Evolutionary conservation across 129 eudicot species (phyloP).

Genomic region (Ambrosia trifida): DNA sequence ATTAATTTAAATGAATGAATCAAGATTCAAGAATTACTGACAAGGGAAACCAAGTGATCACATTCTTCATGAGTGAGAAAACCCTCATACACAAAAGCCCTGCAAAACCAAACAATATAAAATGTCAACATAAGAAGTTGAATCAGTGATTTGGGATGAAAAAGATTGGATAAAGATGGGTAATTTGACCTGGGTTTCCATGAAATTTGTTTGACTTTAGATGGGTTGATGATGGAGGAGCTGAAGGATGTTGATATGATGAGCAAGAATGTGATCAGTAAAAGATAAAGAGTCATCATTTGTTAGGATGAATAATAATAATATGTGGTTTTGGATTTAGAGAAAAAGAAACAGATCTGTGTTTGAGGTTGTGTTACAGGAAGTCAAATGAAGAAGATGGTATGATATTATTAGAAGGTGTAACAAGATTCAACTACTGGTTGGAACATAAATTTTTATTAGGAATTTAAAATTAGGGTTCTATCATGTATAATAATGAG

Average conservation of each 20-base stretch:
- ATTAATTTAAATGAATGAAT: too few species aligned
- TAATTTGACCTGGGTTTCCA: slow-evolving; percentile 84
- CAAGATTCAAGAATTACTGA: slow-evolving; percentile 33
- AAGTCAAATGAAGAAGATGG: slow-evolving; percentile 25
- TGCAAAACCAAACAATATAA: slow-evolving; percentile 19
- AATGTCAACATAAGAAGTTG: neutral
- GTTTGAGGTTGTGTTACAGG: neutral
- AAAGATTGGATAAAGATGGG: slow-evolving; percentile 2
- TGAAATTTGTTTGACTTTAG: slow-evolving; percentile 82
- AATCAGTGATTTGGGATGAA: neutral
- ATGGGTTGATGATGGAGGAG: slow-evolving; percentile 71
- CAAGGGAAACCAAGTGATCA: slow-evolving; percentile 79
- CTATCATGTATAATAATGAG: neutral
- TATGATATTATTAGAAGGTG: neutral
- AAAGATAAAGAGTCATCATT: slow-evolving; percentile 18
- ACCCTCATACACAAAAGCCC: slow-evolving; percentile 94
- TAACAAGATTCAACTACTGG: slow-evolving; percentile 21
- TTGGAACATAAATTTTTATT: neutral
- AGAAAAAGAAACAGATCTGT: slow-evolving; percentile 39
- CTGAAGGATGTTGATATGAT: slow-evolving; percentile 46
- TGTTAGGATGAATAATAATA: neutral
- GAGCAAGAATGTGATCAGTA: slow-evolving; percentile 44
- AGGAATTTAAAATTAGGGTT: slow-evolving; percentile 27
- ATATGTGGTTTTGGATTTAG: neutral
- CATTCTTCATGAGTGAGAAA: slow-evolving; percentile 91